phyloP scores from a whole-genome alignment of 139 green algal genomes.

The Gonium pectorale region DNA sequence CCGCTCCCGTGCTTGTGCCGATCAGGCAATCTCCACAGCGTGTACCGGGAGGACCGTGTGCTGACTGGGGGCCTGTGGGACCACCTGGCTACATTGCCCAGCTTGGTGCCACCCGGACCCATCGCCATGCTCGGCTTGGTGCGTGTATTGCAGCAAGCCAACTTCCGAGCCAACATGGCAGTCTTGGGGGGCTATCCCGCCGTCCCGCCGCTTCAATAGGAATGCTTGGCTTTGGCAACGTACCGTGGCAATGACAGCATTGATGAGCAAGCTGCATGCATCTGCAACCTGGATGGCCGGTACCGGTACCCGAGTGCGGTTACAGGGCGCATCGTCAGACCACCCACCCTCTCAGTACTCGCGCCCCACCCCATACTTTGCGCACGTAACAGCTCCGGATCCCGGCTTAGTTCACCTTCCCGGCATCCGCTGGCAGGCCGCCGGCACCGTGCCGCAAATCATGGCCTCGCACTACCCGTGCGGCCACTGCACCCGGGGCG shows the following conservation, averaged over 20 bases:
- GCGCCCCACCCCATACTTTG: neutral
- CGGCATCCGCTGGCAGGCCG: neutral
- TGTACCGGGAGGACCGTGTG: neutral
- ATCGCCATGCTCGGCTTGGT: neutral
- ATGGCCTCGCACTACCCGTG: neutral
- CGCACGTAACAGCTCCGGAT: too few relatives aligned
- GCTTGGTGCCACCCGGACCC: neutral
- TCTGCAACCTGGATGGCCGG: too few relatives aligned
- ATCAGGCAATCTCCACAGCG: neutral
- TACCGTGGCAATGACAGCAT: too few relatives aligned
- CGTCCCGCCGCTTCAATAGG: too few relatives aligned
- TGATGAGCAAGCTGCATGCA: too few relatives aligned
- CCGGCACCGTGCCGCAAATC: neutral
- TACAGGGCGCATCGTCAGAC: neutral
- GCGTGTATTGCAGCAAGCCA: too few relatives aligned
- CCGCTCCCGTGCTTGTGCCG: too few relatives aligned
- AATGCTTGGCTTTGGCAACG: too few relatives aligned
- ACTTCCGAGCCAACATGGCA: too few relatives aligned
- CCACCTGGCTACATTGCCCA: neutral
- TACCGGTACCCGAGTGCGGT: neutral
- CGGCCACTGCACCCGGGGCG: too few relatives aligned
- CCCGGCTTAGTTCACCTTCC: too few relatives aligned
- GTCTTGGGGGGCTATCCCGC: too few relatives aligned
- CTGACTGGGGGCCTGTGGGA: neutral
- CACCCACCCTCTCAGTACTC: neutral